Percentiles rank a stretch among this genome's conserved stretches.
phyloP scores from a whole-genome alignment of 495 filamentous ascomycete genomes.

The Penicillium dipodomyicola region DNA sequence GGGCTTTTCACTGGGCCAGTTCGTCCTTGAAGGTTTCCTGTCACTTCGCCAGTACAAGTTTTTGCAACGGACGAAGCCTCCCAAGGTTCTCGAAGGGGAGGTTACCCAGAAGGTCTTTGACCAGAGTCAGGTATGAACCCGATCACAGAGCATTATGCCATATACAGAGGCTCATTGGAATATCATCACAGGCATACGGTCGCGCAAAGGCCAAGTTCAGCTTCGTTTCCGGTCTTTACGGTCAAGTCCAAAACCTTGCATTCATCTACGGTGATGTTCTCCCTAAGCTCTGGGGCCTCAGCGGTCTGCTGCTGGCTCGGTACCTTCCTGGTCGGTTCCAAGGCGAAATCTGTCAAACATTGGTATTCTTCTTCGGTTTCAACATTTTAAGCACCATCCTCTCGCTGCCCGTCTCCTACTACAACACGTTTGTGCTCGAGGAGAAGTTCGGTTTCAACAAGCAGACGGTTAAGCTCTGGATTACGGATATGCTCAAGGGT shows the following conservation, averaged over 20 bases:
- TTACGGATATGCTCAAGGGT: slow-evolving; percentile 89
- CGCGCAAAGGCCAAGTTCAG: slow-evolving; percentile 90
- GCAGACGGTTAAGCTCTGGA: slow-evolving; percentile 83
- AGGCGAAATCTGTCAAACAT: slow-evolving; percentile 90
- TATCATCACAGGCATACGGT: slow-evolving; percentile 70
- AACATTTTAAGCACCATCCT: slow-evolving; percentile 74
- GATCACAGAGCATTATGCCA: neutral
- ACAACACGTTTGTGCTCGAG: slow-evolving; percentile 92
- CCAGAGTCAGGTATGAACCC: slow-evolving; percentile 71
- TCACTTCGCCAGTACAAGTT: slow-evolving; percentile 84
- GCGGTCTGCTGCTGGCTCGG: slow-evolving; percentile 67
- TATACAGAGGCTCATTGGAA: slow-evolving; percentile 9
- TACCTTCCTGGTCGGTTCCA: slow-evolving; percentile 75
- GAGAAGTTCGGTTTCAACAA: slow-evolving; percentile 99
- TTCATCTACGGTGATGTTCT: slow-evolving; percentile 90
- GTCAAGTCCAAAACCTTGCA: slow-evolving; percentile 78
- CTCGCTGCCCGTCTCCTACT: slow-evolving; percentile 78
- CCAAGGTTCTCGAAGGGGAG: slow-evolving; percentile 79
- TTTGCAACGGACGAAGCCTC: slow-evolving; percentile 72
- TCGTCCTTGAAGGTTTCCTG: slow-evolving; percentile 79
- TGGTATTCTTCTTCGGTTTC: slow-evolving; percentile 88
- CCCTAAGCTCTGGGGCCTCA: slow-evolving; percentile 82
- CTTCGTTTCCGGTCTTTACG: slow-evolving; percentile 74
- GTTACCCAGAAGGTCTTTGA: slow-evolving; percentile 89
- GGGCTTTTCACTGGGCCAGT: slow-evolving; percentile 87